Percentiles rank a stretch among this genome's conserved stretches.
Evolutionary conservation across 2,329 filamentous ascomycete genomes (phyloP).

Genomic region (Diplodia seriata): DNA sequence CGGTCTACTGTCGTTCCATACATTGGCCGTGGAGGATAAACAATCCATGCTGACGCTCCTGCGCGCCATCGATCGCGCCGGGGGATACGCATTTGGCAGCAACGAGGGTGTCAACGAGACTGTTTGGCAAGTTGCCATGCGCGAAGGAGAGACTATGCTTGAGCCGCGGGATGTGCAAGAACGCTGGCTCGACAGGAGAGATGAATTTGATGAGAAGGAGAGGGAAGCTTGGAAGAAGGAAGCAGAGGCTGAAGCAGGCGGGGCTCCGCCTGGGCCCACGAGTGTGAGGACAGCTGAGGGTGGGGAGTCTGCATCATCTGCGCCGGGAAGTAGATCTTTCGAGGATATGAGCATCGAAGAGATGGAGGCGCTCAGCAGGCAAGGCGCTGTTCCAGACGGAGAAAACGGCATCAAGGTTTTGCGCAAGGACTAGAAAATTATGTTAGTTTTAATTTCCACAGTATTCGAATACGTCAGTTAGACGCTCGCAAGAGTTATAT

Average conservation of each 20-base stretch:
- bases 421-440: slow-evolving; percentile 56
- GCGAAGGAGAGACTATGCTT: slow-evolving; percentile 71
- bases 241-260: slow-evolving; percentile 55
- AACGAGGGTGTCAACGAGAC: slow-evolving; percentile 93
- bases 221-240: slow-evolving; percentile 77
- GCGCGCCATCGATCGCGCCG: slow-evolving; percentile 86
- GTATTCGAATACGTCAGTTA: not conserved
- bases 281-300: slow-evolving; percentile 32
- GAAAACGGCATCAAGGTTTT: slow-evolving; percentile 75
- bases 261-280: slow-evolving; percentile 26
- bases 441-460: not conserved
- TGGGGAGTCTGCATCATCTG: slow-evolving; percentile 28
- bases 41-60: slow-evolving; percentile 94
- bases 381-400: slow-evolving; percentile 30
- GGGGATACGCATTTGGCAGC: slow-evolving; percentile 86
- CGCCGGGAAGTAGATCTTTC: slow-evolving; percentile 23
- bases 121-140: slow-evolving; percentile 96
- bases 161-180: slow-evolving; percentile 92
- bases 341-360: slow-evolving; percentile 50
- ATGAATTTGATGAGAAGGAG: slow-evolving; percentile 84
- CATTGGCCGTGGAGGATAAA: slow-evolving; percentile 94
- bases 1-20: slow-evolving; percentile 88
- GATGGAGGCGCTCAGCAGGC: slow-evolving; percentile 45
- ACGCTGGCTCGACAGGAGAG: slow-evolving; percentile 90
- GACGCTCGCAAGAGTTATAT: not conserved